phyloP scores from a whole-genome alignment of 306 rosid genomes.

The Citrullus amarus region DNA sequence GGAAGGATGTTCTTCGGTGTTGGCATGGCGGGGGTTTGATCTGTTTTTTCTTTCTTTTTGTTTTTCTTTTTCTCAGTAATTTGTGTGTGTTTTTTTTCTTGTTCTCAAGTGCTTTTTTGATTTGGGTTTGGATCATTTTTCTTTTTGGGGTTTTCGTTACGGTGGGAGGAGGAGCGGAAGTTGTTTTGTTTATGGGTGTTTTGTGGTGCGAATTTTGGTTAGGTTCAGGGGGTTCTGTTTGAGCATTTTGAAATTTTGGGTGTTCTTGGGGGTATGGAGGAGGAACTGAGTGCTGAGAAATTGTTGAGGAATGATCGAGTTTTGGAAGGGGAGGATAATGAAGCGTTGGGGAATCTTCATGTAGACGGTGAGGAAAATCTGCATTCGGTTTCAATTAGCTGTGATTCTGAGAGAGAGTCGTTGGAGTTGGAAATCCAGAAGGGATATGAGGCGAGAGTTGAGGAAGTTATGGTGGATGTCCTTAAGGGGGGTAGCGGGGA shows the following conservation, averaged over 20 bases:
- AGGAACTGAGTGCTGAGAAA: slow-evolving; percentile 55
- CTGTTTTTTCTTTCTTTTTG: slow-evolving; percentile 4
- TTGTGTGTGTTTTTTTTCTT: neutral
- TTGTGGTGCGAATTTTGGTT: neutral
- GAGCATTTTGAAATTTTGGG: slow-evolving; percentile 20
- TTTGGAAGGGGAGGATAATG: slow-evolving; percentile 10
- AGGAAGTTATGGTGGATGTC: slow-evolving; percentile 21
- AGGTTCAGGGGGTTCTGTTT: slow-evolving; percentile 7
- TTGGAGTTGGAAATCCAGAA: slow-evolving; percentile 14
- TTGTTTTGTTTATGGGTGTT: slow-evolving; percentile 3
- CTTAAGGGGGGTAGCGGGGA: slow-evolving; percentile 15
- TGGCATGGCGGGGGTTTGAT: slow-evolving; percentile 18
- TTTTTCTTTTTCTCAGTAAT: neutral
- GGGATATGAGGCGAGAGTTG: slow-evolving; percentile 14
- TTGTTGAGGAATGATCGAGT: slow-evolving; percentile 16
- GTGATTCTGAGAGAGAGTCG: slow-evolving; percentile 10
- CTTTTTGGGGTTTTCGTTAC: neutral
- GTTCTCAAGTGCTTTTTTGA: neutral
- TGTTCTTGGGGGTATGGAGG: slow-evolving; percentile 37
- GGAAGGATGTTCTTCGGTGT: slow-evolving; percentile 23
- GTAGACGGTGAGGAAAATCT: slow-evolving; percentile 17
- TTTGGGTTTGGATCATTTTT: neutral
- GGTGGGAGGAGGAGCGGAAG: neutral
- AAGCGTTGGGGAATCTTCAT: slow-evolving; percentile 13
- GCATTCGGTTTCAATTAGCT: slow-evolving; percentile 11